phyloP scores from a whole-genome alignment of 139 green algal species.

The Auxenochlorella pyrenoidosa region DNA sequence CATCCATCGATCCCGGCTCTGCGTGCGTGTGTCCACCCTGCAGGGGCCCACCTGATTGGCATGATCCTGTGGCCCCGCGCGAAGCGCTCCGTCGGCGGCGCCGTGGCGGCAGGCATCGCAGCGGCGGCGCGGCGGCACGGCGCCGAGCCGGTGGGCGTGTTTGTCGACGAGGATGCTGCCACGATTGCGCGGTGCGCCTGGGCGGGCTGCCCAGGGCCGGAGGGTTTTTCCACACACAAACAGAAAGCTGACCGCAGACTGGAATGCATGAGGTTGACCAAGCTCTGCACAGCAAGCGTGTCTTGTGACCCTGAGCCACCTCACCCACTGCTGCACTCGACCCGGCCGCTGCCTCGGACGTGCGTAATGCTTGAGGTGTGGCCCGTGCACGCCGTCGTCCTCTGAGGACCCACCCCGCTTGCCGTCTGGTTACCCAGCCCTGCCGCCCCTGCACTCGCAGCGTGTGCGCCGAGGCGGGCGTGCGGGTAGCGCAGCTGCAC shows the following conservation, averaged over 20 bases:
- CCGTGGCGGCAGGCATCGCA: conserved; percentile 67
- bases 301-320: too few species aligned
- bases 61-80: conserved; percentile 93
- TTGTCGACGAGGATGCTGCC: conserved; percentile 85
- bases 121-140: conserved; percentile 53
- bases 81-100: conserved; percentile 71
- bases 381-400: too few species aligned
- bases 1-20: too few species aligned
- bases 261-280: background rate
- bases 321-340: too few species aligned
- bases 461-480: conserved; percentile 54
- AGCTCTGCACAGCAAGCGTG: background rate
- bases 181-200: conserved; percentile 57
- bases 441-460: background rate
- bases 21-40: too few species aligned
- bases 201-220: too few species aligned
- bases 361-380: too few species aligned
- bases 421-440: too few species aligned
- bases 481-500: conserved; percentile 77
- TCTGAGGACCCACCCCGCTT: too few species aligned
- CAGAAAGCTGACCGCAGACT: too few species aligned
- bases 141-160: conserved; percentile 80
- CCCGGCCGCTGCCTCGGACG: too few species aligned
- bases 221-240: too few species aligned
- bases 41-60: conserved; percentile 61